Conservation (phyloP, 768 basidiomycete species). For the Panus rudis region DNA sequence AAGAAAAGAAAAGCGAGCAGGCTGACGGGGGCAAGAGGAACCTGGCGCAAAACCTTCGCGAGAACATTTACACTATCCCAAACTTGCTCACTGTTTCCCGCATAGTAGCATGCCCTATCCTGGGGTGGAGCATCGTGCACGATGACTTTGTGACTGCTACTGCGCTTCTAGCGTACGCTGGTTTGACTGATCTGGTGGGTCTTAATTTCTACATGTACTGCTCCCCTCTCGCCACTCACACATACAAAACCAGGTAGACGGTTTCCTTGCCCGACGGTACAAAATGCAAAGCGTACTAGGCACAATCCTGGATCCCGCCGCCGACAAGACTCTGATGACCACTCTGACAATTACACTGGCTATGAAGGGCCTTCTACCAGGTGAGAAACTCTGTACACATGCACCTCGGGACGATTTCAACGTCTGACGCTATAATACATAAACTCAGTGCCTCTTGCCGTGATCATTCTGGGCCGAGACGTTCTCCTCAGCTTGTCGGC, state of each 20-base stretch:
- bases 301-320: constrained; percentile 92
- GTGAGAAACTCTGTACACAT: constrained; percentile 41
- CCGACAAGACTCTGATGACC: constrained; percentile 94
- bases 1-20: too few species aligned
- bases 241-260: constrained; percentile 61
- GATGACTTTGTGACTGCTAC: constrained; percentile 79
- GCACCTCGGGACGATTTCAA: not conserved
- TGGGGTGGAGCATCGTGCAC: constrained; percentile 86
- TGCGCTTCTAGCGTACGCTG: constrained; percentile 79
- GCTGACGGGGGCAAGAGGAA: too few species aligned
- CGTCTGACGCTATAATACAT: constrained; percentile 2
- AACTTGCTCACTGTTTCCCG: constrained; percentile 85
- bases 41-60: constrained; percentile 38
- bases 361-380: constrained; percentile 74
- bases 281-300: constrained; percentile 90
- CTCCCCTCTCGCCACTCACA: not conserved
- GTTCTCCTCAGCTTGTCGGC: constrained; percentile 79
- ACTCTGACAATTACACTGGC: constrained; percentile 85
- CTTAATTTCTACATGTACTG: constrained; percentile 11
- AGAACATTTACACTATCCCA: constrained; percentile 93
- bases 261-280: constrained; percentile 80
- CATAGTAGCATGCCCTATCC: constrained; percentile 80
- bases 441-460: constrained; percentile 69
- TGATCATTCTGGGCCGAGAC: constrained; percentile 85
- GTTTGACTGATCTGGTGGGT: constrained; percentile 86